Conservation (phyloP, 352 stramenopile species). For the Phytophthora constricta region DNA sequence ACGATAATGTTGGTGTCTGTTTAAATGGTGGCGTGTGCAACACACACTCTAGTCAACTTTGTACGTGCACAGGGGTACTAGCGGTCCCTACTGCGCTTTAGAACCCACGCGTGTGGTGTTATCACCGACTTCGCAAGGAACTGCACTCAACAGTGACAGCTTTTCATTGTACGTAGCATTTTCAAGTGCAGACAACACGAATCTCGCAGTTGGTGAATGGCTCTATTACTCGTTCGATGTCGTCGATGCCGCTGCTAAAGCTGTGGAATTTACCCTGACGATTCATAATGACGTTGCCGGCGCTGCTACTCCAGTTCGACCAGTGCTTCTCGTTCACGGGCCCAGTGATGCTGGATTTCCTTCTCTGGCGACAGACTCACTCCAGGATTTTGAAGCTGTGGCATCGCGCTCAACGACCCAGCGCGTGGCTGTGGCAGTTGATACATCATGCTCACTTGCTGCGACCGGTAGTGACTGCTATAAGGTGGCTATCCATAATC, state of each 20-base stretch:
- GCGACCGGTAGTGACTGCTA: conserved; percentile 56
- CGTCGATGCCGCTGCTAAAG: conserved; percentile 39
- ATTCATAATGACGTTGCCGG: conserved; percentile 52
- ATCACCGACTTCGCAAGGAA: neutral
- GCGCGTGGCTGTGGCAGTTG: conserved; percentile 50
- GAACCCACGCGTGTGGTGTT: conserved; percentile 25
- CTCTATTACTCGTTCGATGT: conserved; percentile 76
- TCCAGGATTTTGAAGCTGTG: conserved; percentile 62
- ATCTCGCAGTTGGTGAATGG: conserved; percentile 60
- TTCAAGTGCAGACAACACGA: conserved; percentile 22
- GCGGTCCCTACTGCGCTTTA: conserved; percentile 59
- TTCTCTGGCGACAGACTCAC: conserved; percentile 45
- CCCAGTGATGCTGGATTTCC: conserved; percentile 62
- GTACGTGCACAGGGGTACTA: conserved; percentile 41
- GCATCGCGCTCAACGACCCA: conserved; percentile 33
- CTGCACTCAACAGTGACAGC: neutral
- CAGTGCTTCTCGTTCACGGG: conserved; percentile 62
- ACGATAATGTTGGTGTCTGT: conserved; percentile 44
- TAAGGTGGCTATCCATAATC: conserved; percentile 78
- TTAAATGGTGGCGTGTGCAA: conserved; percentile 58
- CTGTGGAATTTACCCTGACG: conserved; percentile 54
- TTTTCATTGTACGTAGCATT: conserved; percentile 40
- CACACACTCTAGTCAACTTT: conserved; percentile 53
- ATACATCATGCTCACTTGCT: conserved; percentile 48
- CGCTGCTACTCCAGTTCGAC: conserved; percentile 47